Base-by-base conservation (phyloP, 2,329 filamentous ascomycete genomes). In the Pseudocercospora musae region DNA sequence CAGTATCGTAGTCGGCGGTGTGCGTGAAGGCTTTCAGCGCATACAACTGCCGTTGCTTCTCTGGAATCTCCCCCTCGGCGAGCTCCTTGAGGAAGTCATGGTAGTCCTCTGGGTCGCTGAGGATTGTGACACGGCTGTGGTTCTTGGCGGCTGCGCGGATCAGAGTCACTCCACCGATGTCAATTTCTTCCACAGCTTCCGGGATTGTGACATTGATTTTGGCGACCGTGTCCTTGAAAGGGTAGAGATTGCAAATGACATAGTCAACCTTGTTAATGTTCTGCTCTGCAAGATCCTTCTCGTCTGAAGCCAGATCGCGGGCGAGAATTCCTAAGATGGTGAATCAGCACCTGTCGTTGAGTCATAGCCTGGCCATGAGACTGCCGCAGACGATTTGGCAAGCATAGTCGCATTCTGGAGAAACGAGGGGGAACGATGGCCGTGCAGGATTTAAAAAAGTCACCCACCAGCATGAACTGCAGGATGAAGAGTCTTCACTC, bases 1-100 rank as follows among this genome's bases (percentile, higher is more conserved):
- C 91, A 48, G 87, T 85, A 77, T 99, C 95, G 78, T 99, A 99
- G 78, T 96, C 92, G 68, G 95, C 92, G 42, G 95, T 99, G 80
- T 98, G 95, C 81, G 96, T 92, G 75, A 99, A 99, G 15, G 95
- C 95, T 85, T 99, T 99, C 73, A 98, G 86, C 25, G 95, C 94
- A 75, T 96, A 97, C 62, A 87, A 82, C 77, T 96, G 92, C 70
- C 93, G 89, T 82, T 88, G 96, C 64, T 86, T 83, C 76, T 96
- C 91, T 59, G 89, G 88, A 72, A 99, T 89, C 76, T 94, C 91
- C 66, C 93, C 94, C 69, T 89, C 76, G 78, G 92, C 89, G 29
- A 99, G 86, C 81, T 97, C 93, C 76, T 89, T 88, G 59, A 99
- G 84, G 82, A 99, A 98, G 78, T 92, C 91, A 66, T 92, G 87